A percentile compares a stretch with the other conserved stretches of the same genome.
Evolutionary conservation across 208 protist species (phyloP).

Genomic region (Balamuthia mandrillaris): DNA sequence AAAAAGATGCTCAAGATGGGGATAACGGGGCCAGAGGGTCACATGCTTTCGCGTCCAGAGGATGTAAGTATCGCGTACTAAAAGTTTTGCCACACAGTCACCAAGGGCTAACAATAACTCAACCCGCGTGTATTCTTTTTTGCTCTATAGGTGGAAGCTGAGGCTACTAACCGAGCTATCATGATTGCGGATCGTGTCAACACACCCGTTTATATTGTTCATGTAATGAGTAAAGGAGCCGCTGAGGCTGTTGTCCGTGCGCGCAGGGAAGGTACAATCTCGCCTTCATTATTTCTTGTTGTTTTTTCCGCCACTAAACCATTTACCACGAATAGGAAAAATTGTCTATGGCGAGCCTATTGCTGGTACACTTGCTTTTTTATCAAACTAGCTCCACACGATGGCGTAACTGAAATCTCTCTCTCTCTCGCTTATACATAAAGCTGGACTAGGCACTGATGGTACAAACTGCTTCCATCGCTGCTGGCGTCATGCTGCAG

Average conservation of each 20-base stretch:
- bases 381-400: neutral
- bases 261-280: slow-evolving; percentile 39
- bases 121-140: neutral
- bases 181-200: slow-evolving; percentile 71
- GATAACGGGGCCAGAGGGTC: slow-evolving; percentile 75
- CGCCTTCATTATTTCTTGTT: too few relatives aligned
- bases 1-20: slow-evolving; percentile 62
- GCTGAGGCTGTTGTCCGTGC: slow-evolving; percentile 34
- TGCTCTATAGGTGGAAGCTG: slow-evolving; percentile 58
- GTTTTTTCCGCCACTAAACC: too few relatives aligned
- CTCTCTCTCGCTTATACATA: too few relatives aligned
- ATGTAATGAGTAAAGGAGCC: slow-evolving; percentile 67
- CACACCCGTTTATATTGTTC: slow-evolving; percentile 73
- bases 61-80: slow-evolving; percentile 20
- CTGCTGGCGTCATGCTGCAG: slow-evolving; percentile 73
- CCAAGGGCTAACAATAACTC: neutral
- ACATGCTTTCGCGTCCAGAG: slow-evolving; percentile 66
- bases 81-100: neutral
- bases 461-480: slow-evolving; percentile 62
- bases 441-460: slow-evolving; percentile 56
- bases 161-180: slow-evolving; percentile 71
- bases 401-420: neutral
- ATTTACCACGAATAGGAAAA: too few relatives aligned
- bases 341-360: slow-evolving; percentile 76
- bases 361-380: slow-evolving; percentile 63